Conservation (phyloP, 192 early-diverging fungal genomes). For the Ambispora gerdemannii region DNA sequence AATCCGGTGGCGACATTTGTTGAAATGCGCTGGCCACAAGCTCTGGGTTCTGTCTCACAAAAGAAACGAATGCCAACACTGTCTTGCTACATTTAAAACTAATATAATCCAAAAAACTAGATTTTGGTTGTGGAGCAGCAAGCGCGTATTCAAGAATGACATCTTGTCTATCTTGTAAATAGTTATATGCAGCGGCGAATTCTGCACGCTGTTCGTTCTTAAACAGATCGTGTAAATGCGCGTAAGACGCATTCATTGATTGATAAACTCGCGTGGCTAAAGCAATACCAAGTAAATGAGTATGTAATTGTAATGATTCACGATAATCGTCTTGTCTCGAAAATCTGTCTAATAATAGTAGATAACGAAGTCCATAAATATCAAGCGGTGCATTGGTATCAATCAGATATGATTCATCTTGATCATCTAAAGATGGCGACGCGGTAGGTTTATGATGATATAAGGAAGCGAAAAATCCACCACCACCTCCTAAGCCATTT, state of each 20-base stretch:
- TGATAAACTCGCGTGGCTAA: conserved; percentile 33
- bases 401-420: neutral
- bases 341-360: conserved; percentile 38
- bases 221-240: conserved; percentile 39
- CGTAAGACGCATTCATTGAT: conserved; percentile 35
- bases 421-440: neutral
- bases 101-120: conserved; percentile 42
- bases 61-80: conserved; percentile 33
- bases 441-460: neutral
- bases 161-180: conserved; percentile 36
- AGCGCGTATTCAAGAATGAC: conserved; percentile 34
- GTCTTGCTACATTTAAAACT: conserved; percentile 31
- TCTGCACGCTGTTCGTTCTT: conserved; percentile 40
- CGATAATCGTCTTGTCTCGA: conserved; percentile 40
- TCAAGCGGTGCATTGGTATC: neutral
- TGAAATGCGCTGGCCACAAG: conserved; percentile 38
- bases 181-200: conserved; percentile 38
- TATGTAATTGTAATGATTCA: conserved; percentile 38
- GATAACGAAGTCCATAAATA: conserved; percentile 31
- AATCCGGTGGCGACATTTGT: conserved; percentile 37
- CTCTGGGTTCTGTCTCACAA: conserved; percentile 32
- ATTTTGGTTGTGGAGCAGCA: conserved; percentile 37
- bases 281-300: conserved; percentile 36
- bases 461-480: neutral
- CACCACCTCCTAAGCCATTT: neutral